phyloP scores from a whole-genome alignment of 139 green algal genomes.

The Raphidocelis subcapitata region DNA sequence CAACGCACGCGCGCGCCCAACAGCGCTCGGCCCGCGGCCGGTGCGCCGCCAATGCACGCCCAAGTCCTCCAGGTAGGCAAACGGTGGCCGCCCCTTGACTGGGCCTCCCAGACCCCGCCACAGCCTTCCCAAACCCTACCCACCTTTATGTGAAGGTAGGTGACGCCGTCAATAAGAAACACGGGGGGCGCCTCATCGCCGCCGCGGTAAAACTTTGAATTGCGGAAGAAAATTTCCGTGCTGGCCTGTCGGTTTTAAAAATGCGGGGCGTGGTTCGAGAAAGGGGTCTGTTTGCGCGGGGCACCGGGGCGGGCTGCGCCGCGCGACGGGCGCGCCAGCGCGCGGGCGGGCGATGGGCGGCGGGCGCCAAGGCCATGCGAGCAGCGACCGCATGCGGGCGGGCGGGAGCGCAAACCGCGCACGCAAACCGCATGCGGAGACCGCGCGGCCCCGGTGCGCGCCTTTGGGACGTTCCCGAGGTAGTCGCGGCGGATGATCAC shows the following conservation, averaged over 20 bases:
- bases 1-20: too few species aligned
- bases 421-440: neutral
- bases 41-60: too few species aligned
- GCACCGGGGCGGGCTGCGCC: neutral
- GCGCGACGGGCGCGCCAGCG: neutral
- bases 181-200: slow-evolving; percentile 83
- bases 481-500: slow-evolving; percentile 92
- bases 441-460: neutral
- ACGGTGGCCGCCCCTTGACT: too few species aligned
- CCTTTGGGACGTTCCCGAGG: slow-evolving; percentile 83
- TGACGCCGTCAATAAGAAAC: slow-evolving; percentile 92
- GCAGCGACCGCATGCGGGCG: too few species aligned
- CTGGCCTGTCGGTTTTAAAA: slow-evolving; percentile 47
- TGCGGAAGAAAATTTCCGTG: slow-evolving; percentile 91
- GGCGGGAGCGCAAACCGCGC: too few species aligned
- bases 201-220: slow-evolving; percentile 83
- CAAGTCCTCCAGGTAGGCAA: too few species aligned
- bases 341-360: neutral
- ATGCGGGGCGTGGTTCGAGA: too few species aligned
- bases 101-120: too few species aligned
- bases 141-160: slow-evolving; percentile 90
- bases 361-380: neutral
- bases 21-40: too few species aligned
- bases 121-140: too few species aligned
- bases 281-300: too few species aligned